Conservation (phyloP, 768 basidiomycete species). For the Roridomyces roridus region DNA sequence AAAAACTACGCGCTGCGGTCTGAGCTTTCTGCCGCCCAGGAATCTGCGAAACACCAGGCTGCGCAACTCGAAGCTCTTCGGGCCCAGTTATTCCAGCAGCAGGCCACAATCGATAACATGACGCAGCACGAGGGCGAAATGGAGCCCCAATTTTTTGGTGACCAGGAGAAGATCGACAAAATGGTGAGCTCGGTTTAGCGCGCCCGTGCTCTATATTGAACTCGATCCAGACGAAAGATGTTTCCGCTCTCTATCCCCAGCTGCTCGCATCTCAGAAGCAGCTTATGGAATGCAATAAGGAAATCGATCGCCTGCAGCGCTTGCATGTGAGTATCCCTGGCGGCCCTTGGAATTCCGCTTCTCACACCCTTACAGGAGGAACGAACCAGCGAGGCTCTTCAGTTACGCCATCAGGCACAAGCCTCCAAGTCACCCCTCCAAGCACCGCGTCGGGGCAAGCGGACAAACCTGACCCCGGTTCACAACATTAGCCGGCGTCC, state of each 20-base stretch:
- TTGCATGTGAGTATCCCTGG: slow-evolving; percentile 10
- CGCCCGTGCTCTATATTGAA: too few species aligned
- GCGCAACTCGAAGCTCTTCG: not conserved
- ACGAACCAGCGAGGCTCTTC: slow-evolving; percentile 10
- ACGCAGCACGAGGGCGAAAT: slow-evolving; percentile 14
- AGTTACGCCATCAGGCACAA: slow-evolving; percentile 5
- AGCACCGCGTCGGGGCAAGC: slow-evolving; percentile 17
- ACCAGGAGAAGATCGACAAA: slow-evolving; percentile 14
- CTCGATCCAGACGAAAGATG: not conserved
- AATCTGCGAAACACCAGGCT: not conserved
- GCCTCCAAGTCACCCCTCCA: too few species aligned
- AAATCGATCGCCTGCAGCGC: slow-evolving; percentile 7
- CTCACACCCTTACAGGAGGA: not conserved
- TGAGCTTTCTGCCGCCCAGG: too few species aligned
- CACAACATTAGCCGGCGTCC: slow-evolving; percentile 13
- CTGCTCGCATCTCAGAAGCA: slow-evolving; percentile 8
- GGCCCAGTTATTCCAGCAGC: slow-evolving; percentile 1
- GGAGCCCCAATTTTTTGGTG: slow-evolving; percentile 11
- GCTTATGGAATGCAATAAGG: slow-evolving; percentile 8
- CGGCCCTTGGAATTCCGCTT: not conserved
- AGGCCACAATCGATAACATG: slow-evolving; percentile 2
- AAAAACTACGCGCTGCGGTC: too few species aligned
- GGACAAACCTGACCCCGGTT: slow-evolving; percentile 11
- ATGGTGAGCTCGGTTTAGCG: slow-evolving; percentile 4
- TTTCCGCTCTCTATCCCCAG: slow-evolving; percentile 4